Base-by-base conservation (phyloP, 768 basidiomycete genomes). In the Lactarius hatsudake region DNA sequence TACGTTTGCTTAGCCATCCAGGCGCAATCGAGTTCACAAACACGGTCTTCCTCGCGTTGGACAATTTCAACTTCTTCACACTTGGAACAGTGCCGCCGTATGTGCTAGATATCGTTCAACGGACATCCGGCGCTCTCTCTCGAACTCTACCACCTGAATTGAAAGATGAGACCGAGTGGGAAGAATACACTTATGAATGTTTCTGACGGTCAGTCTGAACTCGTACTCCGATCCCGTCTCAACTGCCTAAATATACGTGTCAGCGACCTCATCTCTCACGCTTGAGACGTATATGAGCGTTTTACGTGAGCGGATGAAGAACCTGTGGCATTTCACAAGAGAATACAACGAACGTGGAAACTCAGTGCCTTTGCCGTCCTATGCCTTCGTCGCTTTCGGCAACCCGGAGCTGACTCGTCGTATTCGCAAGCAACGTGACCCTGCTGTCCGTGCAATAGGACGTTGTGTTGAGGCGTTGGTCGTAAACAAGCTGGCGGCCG, bases 281-380 rank as follows among this genome's bases (percentile, higher is more conserved):
- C 4, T 10, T 9, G 56, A 36, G 7, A 30, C 23, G 23, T 43
- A 43, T 7, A 64, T 12, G 43, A 34, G n/a, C 18, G n/a, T 43
- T 15, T 23, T 64, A 8, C 63, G 34, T 38, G 32, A 26, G 32
- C 59, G 56, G 32, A n/a, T 59, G 42, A 57, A 58, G 43, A 59
- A 23, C 17, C 18, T 64, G 56, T 51, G 48, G 48, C 12, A 26
- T 13, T 51, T 51, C 48, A 23, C 48, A 1, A 59, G 43, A 51
- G 57, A 26, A 10, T 59, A 51, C 48, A 34, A 48, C 28, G 56
- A 43, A 23, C 28, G 5, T 32, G 15, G 38, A 8, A 30, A 23
- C 38, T 42, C 26, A 0, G n/a, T 13, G 23, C 30, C 30, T 12
- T 34, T 56, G 10, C 55, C 55, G 15, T 13, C 55, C 6, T 56